Evolutionary conservation across 2,329 filamentous ascomycete species (phyloP).

Genomic region (Aspergillus sp.): DNA sequence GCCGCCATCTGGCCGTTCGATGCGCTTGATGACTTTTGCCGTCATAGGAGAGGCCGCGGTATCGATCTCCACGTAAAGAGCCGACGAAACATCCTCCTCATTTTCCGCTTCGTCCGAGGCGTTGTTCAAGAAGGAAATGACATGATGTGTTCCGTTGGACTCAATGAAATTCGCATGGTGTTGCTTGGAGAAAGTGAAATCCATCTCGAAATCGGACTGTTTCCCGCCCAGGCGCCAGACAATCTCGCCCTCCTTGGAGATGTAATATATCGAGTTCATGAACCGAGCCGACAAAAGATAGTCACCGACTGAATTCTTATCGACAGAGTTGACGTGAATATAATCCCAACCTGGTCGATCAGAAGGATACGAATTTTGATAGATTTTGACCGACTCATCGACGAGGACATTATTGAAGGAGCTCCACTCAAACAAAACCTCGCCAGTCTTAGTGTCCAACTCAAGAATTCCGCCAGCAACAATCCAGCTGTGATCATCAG

Average conservation of each 20-base stretch:
- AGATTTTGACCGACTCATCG: slow-evolving; percentile 30
- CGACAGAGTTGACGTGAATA: slow-evolving; percentile 42
- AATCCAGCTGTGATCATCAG: slow-evolving; percentile 31
- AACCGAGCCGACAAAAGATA: slow-evolving; percentile 42
- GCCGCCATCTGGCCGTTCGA: slow-evolving; percentile 35
- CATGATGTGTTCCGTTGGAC: slow-evolving; percentile 29
- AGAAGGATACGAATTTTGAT: slow-evolving; percentile 3
- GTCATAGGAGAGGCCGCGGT: slow-evolving; percentile 27
- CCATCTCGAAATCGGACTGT: slow-evolving; percentile 29
- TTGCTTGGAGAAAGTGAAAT: slow-evolving; percentile 40
- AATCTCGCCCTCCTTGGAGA: slow-evolving; percentile 37
- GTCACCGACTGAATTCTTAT: slow-evolving; percentile 41
- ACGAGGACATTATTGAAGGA: slow-evolving; percentile 33
- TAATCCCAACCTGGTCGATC: slow-evolving; percentile 33
- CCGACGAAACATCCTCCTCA: slow-evolving; percentile 30
- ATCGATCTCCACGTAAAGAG: slow-evolving; percentile 34
- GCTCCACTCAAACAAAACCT: slow-evolving; percentile 39
- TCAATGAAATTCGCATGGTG: slow-evolving; percentile 38
- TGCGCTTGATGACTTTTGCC: slow-evolving; percentile 28
- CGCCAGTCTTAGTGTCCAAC: slow-evolving; percentile 35
- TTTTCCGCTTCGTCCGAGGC: slow-evolving; percentile 31
- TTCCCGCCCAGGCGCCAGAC: slow-evolving; percentile 42
- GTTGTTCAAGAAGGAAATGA: slow-evolving; percentile 38
- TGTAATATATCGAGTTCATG: slow-evolving; percentile 39
- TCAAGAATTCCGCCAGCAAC: slow-evolving; percentile 40